phyloP scores from a whole-genome alignment of 2,329 filamentous ascomycete genomes.

The Alternaria sp. region DNA sequence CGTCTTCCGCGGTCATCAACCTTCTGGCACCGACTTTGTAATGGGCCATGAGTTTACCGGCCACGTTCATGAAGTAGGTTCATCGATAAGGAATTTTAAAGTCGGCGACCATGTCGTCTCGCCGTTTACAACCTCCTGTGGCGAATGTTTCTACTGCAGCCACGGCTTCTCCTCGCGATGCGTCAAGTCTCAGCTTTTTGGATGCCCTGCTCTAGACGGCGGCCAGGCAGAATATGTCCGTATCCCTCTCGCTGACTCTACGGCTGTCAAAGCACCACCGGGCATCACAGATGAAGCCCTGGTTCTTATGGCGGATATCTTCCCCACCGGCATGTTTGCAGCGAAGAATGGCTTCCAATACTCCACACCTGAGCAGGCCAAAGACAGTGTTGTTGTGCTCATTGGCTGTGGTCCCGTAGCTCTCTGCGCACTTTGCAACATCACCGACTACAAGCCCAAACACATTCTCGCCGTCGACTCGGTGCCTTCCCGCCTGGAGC shows the following conservation, averaged over 20 bases:
- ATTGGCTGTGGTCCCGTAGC: slow-evolving; percentile 84
- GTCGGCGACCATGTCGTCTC: slow-evolving; percentile 81
- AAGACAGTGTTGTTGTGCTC: slow-evolving; percentile 75
- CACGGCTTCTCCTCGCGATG: slow-evolving; percentile 81
- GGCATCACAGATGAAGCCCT: slow-evolving; percentile 77
- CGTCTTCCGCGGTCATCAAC: slow-evolving; percentile 82
- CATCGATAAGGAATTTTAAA: slow-evolving; percentile 71
- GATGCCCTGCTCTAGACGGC: slow-evolving; percentile 73
- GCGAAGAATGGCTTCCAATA: slow-evolving; percentile 78
- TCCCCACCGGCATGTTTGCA: slow-evolving; percentile 83
- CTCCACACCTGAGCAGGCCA: slow-evolving; percentile 64
- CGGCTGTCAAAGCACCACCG: slow-evolving; percentile 75
- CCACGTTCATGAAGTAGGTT: slow-evolving; percentile 71
- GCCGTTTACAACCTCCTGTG: slow-evolving; percentile 73
- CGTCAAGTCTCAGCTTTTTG: slow-evolving; percentile 73
- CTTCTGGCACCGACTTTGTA: slow-evolving; percentile 69
- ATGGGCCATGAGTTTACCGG: slow-evolving; percentile 92
- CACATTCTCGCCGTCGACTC: slow-evolving; percentile 82
- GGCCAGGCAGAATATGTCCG: slow-evolving; percentile 79
- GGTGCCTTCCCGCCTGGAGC: slow-evolving; percentile 75
- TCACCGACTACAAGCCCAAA: slow-evolving; percentile 77
- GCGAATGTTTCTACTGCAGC: slow-evolving; percentile 84
- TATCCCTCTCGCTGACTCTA: slow-evolving; percentile 81
- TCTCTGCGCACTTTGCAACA: slow-evolving; percentile 81
- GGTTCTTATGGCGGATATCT: slow-evolving; percentile 92